Conservation (phyloP, 2,329 filamentous ascomycete genomes). For the Talaromyces sp. region DNA sequence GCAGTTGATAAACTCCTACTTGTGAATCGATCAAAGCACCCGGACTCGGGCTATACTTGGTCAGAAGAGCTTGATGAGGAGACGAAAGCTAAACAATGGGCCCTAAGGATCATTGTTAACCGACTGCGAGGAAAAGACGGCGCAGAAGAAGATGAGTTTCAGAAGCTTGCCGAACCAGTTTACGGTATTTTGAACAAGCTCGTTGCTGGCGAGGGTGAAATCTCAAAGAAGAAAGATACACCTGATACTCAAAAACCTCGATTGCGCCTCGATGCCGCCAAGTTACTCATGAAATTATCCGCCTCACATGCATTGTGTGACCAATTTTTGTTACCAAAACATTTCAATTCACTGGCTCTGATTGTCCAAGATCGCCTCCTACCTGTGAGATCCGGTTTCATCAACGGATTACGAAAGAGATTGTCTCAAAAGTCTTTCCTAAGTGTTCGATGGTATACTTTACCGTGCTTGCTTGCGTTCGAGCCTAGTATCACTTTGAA, state of each 20-base stretch:
- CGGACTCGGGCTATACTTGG: slow-evolving; percentile 62
- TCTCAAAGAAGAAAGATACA: slow-evolving; percentile 71
- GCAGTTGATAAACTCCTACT: slow-evolving; percentile 71
- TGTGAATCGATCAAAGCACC: slow-evolving; percentile 57
- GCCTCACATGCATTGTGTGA: slow-evolving; percentile 69
- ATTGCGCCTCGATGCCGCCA: slow-evolving; percentile 77
- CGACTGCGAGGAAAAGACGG: slow-evolving; percentile 66
- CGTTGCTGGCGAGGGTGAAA: slow-evolving; percentile 71
- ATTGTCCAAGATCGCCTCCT: slow-evolving; percentile 74
- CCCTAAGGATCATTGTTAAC: slow-evolving; percentile 83
- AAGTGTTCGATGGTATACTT: slow-evolving; percentile 80
- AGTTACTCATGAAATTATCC: slow-evolving; percentile 79
- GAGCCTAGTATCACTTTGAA: slow-evolving; percentile 75
- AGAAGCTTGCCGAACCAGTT: slow-evolving; percentile 60
- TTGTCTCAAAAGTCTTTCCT: slow-evolving; percentile 60
- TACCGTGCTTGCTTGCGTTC: slow-evolving; percentile 86
- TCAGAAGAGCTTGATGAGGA: slow-evolving; percentile 73
- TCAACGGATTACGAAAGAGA: slow-evolving; percentile 78
- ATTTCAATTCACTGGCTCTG: slow-evolving; percentile 78
- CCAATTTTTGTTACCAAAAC: slow-evolving; percentile 64
- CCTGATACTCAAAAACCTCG: slow-evolving; percentile 74
- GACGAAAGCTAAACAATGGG: slow-evolving; percentile 76
- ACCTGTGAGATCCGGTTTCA: slow-evolving; percentile 73
- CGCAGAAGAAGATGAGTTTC: slow-evolving; percentile 42
- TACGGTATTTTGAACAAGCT: slow-evolving; percentile 77